Evolutionary conservation across 2,329 filamentous ascomycete species (phyloP), one percentile per base, ranked within the genome.

Genomic region (Colletotrichum acutatum): DNA sequence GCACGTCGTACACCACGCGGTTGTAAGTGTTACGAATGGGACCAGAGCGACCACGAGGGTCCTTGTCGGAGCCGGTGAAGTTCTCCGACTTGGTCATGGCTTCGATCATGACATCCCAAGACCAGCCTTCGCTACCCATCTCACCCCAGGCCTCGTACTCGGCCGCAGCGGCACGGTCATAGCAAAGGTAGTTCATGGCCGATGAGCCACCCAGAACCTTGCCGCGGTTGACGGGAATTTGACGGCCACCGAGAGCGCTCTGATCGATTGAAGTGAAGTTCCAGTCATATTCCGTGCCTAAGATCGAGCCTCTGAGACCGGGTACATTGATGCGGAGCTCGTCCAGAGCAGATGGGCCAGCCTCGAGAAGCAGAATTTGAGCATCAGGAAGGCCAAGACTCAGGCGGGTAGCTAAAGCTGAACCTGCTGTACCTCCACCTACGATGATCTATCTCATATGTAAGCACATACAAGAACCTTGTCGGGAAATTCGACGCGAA

Each of bases 161-260:
- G 22, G 78, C 75, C 2, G 79, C 78, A 4, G 79, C 68, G 1
- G 82, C 82, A 4, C 83, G 78, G 69, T 84, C 80, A 56, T 83
- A 84, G 68, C 79, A 80, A 61, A 84, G 78, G 54, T 86, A 84
- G 75, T 88, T 88, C 68, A 88, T 75, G 5, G 85, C 82, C 11
- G 80, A 85, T 16, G 83, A 84, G 11, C 87, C 87, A 5, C 87
- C 87, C 0, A 89, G 80, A 0, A 87, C 84, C 63, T 85, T 85
- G 42, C 85, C 87, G 6, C 86, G 82, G 28, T 83, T 83, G 57
- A 86, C 84, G 4, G 77, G 70, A 14, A 87, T 83, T 3, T 80
- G 75, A 1, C 85, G 82, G 16, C 81, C 80, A 19, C 82, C 81
- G 5, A 86, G 81, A n/a, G 77, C 75, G 1, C 78, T 63, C 64